Percentiles rank a stretch among this genome's conserved stretches.
These are phyloP conservation scores for Trichoderma hamatum DNA, from an alignment of 2,329 filamentous ascomycete species.

Conservation along the genomic window DNA sequence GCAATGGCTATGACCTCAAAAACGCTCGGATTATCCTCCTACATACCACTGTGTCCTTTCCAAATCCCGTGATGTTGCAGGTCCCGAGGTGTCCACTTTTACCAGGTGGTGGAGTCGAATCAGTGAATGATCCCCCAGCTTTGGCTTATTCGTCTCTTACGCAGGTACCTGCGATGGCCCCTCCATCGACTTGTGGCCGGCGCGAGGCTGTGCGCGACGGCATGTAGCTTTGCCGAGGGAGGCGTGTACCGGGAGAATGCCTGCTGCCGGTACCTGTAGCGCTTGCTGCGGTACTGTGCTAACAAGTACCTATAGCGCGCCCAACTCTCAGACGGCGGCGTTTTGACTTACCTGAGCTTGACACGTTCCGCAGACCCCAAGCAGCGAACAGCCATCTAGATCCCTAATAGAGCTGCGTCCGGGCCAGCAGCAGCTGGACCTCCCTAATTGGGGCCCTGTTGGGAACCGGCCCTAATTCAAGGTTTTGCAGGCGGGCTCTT, in stretches of 20 bases:
- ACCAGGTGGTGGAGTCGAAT: constrained; percentile 16
- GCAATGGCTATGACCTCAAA: constrained; percentile 37
- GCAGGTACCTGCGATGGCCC: constrained; percentile 22
- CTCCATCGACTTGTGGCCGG: constrained; percentile 8
- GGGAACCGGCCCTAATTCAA: neutral
- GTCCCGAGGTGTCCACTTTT: constrained; percentile 35
- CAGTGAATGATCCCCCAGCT: constrained; percentile 7
- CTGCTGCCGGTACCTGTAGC: neutral
- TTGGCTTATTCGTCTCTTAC: neutral
- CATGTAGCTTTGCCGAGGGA: constrained; percentile 18
- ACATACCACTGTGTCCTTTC: constrained; percentile 46
- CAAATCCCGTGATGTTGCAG: constrained; percentile 42
- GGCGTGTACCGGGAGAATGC: neutral
- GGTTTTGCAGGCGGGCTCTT: neutral
- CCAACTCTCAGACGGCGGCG: neutral
- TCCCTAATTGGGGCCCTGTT: constrained; percentile 19
- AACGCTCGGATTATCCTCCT: constrained; percentile 31
- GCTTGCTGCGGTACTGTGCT: neutral
- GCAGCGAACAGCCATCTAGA: neutral
- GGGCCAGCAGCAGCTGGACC: constrained; percentile 1
- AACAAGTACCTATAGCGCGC: neutral
- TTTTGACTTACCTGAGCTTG: neutral
- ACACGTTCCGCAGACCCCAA: neutral
- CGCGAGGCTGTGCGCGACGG: neutral
- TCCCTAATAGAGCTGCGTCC: neutral